Evolutionary conservation across 148 eudicot genomes (phyloP).

Genomic region (Cornus florida): DNA sequence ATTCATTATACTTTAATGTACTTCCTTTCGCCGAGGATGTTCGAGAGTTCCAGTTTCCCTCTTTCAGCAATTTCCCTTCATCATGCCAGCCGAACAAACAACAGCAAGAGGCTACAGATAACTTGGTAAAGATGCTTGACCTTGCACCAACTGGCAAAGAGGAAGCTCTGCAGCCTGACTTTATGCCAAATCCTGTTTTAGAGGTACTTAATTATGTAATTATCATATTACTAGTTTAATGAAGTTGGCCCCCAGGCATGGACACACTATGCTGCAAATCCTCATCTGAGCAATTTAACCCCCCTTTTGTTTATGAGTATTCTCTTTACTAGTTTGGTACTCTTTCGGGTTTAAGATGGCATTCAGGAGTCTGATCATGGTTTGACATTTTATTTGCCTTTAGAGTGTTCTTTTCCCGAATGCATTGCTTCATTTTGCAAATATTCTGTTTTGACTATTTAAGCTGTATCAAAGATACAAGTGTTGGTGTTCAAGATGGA

Average conservation of each 20-base stretch:
- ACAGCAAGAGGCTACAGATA: constrained; percentile 87
- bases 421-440: not conserved
- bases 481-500: not conserved
- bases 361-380: not conserved
- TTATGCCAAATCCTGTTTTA: constrained; percentile 92
- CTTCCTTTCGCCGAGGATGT: constrained; percentile 98
- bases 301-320: not conserved
- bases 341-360: not conserved
- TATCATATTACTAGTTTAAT: not conserved
- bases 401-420: not conserved
- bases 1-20: constrained; percentile 92
- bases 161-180: constrained; percentile 77
- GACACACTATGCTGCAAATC: not conserved
- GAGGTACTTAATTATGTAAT: constrained; percentile 51
- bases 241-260: not conserved
- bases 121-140: constrained; percentile 82
- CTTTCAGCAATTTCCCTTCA: constrained; percentile 73
- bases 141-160: constrained; percentile 75
- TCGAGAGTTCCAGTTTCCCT: constrained; percentile 94
- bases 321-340: not conserved
- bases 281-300: not conserved
- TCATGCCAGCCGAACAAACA: constrained; percentile 74
- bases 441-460: not conserved
- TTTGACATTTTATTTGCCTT: not conserved
- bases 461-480: not conserved